These are phyloP conservation scores for Poterioochromonas sp. DNA, from an alignment of 352 stramenopile species.

Conservation along the genomic window DNA sequence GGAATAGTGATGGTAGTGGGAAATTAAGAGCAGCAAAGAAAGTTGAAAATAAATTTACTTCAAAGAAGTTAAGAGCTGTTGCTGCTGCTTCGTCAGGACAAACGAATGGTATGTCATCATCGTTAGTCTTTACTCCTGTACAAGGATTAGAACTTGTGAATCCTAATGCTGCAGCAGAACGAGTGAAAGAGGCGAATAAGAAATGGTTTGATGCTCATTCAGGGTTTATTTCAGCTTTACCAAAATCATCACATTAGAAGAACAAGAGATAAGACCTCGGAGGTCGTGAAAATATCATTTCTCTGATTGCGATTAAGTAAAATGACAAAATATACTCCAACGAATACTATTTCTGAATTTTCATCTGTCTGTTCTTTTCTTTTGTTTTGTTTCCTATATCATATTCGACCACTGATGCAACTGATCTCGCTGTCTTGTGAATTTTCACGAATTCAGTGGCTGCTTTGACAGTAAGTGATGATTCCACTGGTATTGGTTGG, in stretches of 20 bases:
- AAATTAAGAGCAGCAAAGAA: constrained; percentile 38
- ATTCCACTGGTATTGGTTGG: too few species aligned
- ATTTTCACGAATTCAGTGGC: too few species aligned
- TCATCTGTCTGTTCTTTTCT: too few species aligned
- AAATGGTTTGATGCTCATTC: constrained; percentile 91
- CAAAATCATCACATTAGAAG: constrained; percentile 50
- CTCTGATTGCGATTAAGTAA: too few species aligned
- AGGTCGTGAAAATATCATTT: too few species aligned
- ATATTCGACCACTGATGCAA: too few species aligned
- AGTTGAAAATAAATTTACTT: constrained; percentile 36
- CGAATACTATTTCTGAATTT: too few species aligned
- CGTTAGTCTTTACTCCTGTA: constrained; percentile 91
- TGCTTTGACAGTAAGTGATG: too few species aligned
- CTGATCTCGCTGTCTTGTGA: too few species aligned
- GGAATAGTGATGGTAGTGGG: constrained; percentile 47
- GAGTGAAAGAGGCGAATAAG: constrained; percentile 83
- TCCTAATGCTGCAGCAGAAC: constrained; percentile 79
- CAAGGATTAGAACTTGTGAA: constrained; percentile 91
- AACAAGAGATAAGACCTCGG: too few species aligned
- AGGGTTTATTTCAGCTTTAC: constrained; percentile 86
- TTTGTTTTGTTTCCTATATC: too few species aligned
- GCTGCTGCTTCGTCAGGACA: constrained; percentile 54
- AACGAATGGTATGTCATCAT: constrained; percentile 78
- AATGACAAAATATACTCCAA: too few species aligned
- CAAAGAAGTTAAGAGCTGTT: constrained; percentile 78